phyloP scores from a whole-genome alignment of 148 eudicot genomes.

The Talinum fruticosum region DNA sequence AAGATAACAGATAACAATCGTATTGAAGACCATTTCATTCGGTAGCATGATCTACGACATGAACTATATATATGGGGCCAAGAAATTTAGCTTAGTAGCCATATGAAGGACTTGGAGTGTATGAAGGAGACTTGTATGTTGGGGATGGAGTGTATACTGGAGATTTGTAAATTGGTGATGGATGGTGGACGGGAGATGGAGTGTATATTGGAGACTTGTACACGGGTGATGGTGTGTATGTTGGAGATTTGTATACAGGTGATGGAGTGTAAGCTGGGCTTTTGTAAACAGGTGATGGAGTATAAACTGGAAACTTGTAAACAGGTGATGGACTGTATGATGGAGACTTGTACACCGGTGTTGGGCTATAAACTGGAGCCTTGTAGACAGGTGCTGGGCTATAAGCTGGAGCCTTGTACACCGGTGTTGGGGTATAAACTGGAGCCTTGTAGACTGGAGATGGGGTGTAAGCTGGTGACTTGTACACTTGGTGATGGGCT shows the following conservation, averaged over 20 bases:
- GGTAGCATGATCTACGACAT: too few species aligned
- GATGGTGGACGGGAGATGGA: background rate
- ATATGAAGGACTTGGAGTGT: background rate
- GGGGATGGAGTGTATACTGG: background rate
- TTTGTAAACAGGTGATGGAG: background rate
- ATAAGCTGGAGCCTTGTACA: background rate
- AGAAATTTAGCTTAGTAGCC: too few species aligned
- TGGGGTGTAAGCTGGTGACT: background rate
- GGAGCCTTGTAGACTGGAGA: background rate
- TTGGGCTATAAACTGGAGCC: background rate
- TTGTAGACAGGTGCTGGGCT: background rate
- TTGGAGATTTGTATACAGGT: background rate
- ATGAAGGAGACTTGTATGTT: background rate
- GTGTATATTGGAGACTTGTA: background rate
- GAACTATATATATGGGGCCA: too few species aligned
- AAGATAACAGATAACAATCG: too few species aligned
- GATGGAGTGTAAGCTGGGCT: background rate
- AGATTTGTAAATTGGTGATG: background rate
- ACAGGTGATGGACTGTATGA: background rate
- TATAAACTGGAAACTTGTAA: background rate
- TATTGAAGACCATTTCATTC: too few species aligned
- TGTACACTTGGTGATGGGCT: background rate
- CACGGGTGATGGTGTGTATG: background rate
- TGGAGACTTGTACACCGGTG: background rate
- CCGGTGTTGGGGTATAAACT: background rate